Conservation (phyloP, 2,329 filamentous ascomycete species). For the Fusarium transvaalense region DNA sequence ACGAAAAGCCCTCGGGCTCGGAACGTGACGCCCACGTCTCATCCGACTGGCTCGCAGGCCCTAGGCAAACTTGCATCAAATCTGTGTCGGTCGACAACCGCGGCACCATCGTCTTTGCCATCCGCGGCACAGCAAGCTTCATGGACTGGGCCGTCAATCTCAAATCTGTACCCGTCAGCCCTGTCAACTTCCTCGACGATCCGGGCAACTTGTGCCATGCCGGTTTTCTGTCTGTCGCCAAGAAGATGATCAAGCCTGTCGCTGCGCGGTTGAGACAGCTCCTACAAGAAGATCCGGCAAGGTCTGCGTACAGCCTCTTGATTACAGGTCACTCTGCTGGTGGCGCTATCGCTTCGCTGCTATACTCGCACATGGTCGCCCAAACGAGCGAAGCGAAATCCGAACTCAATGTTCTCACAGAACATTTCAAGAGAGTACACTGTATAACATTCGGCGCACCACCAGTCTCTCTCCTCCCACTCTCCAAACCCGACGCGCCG, state of each 20-base stretch:
- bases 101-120: slow-evolving; percentile 84
- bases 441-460: slow-evolving; percentile 90
- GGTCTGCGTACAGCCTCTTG: slow-evolving; percentile 76
- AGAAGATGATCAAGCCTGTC: slow-evolving; percentile 79
- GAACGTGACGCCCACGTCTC: slow-evolving; percentile 78
- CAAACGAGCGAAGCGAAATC: slow-evolving; percentile 66
- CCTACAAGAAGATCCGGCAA: slow-evolving; percentile 76
- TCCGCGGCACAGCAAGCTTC: slow-evolving; percentile 83
- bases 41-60: slow-evolving; percentile 78
- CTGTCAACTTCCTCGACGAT: slow-evolving; percentile 81
- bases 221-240: slow-evolving; percentile 82
- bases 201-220: slow-evolving; percentile 81
- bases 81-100: slow-evolving; percentile 82
- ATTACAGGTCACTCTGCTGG: slow-evolving; percentile 91
- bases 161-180: slow-evolving; percentile 74
- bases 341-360: slow-evolving; percentile 82
- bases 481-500: slow-evolving; percentile 67
- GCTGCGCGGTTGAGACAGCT: slow-evolving; percentile 76
- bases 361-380: slow-evolving; percentile 85
- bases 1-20: slow-evolving; percentile 71
- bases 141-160: slow-evolving; percentile 91
- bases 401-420: slow-evolving; percentile 76
- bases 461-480: slow-evolving; percentile 77
- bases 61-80: slow-evolving; percentile 88
- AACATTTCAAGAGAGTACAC: slow-evolving; percentile 81